A percentile compares a stretch with the other conserved stretches of the same genome.
Evolutionary conservation across 257 asterid species (phyloP).

Genomic region (Solanum chiquidenum): DNA sequence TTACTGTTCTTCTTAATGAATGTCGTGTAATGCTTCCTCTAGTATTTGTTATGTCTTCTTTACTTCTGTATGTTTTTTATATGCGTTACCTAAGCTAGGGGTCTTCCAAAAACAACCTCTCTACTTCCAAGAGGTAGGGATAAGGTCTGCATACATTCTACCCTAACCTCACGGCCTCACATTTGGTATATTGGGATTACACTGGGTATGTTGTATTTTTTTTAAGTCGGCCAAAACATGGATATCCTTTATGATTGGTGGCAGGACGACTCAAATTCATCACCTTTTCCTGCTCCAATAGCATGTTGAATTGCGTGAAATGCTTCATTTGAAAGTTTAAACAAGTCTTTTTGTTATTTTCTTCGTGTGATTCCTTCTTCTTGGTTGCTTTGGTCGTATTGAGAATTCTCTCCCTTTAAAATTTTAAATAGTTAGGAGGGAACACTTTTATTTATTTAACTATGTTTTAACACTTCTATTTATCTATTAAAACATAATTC

Average conservation of each 20-base stretch:
- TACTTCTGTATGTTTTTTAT: neutral
- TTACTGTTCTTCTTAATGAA: neutral
- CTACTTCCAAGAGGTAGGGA: neutral
- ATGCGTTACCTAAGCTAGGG: neutral
- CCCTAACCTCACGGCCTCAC: neutral
- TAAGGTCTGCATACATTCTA: neutral
- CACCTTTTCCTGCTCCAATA: neutral
- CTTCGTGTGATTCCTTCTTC: neutral
- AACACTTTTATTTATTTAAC: neutral
- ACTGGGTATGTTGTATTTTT: neutral
- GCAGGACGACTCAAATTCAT: neutral
- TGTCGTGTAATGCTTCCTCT: neutral
- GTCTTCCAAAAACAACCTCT: neutral
- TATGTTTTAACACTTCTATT: neutral
- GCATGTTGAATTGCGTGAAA: neutral
- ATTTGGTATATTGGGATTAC: neutral
- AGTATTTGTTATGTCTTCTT: neutral
- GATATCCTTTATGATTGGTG: neutral
- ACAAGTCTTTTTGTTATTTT: neutral
- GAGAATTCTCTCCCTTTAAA: neutral
- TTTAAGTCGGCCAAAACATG: neutral
- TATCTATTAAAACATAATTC: neutral
- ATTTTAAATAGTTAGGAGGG: neutral
- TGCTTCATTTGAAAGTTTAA: neutral
- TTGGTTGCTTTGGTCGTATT: neutral